phyloP scores from a whole-genome alignment of 1,139 yeast species.

The Pichia sorboxylosa region DNA sequence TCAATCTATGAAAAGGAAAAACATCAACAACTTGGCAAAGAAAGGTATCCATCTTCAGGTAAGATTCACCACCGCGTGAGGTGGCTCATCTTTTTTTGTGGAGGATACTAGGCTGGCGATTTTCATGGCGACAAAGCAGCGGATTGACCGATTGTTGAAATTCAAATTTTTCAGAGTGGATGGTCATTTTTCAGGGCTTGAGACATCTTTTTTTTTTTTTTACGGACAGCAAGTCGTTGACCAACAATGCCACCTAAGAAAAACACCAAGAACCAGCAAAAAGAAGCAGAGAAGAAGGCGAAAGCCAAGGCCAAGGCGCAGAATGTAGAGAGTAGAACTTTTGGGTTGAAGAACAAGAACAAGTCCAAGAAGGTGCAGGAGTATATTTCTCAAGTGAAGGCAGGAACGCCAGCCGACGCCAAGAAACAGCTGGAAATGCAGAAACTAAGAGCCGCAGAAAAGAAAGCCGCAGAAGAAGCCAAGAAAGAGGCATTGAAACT shows the following conservation, averaged over 20 bases:
- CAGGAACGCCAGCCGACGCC: slow-evolving; percentile 47
- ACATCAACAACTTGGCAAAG: too few relatives aligned
- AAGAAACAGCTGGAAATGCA: slow-evolving; percentile 70
- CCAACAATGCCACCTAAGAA: slow-evolving; percentile 58
- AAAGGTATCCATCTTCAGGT: too few relatives aligned
- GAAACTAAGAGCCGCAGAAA: slow-evolving; percentile 69
- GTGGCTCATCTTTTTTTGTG: too few relatives aligned
- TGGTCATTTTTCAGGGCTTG: too few relatives aligned
- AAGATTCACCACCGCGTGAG: too few relatives aligned
- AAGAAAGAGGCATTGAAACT: slow-evolving; percentile 77
- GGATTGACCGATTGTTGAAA: too few relatives aligned
- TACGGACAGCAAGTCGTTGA: background rate
- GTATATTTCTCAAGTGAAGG: slow-evolving; percentile 67
- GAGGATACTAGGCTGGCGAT: too few relatives aligned
- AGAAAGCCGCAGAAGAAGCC: slow-evolving; percentile 83
- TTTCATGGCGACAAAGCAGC: too few relatives aligned
- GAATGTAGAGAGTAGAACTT: slow-evolving; percentile 78
- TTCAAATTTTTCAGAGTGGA: too few relatives aligned
- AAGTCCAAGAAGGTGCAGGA: slow-evolving; percentile 87
- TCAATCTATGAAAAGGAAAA: too few relatives aligned
- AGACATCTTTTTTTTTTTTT: background rate
- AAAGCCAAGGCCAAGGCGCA: slow-evolving; percentile 57
- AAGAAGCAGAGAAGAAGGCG: slow-evolving; percentile 37
- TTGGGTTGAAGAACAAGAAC: slow-evolving; percentile 90
- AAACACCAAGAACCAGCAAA: slow-evolving; percentile 42